Percentiles rank a stretch among this genome's conserved stretches.
phyloP scores from a whole-genome alignment of 176 grass and related monocot species.

The Olyra latifolia region DNA sequence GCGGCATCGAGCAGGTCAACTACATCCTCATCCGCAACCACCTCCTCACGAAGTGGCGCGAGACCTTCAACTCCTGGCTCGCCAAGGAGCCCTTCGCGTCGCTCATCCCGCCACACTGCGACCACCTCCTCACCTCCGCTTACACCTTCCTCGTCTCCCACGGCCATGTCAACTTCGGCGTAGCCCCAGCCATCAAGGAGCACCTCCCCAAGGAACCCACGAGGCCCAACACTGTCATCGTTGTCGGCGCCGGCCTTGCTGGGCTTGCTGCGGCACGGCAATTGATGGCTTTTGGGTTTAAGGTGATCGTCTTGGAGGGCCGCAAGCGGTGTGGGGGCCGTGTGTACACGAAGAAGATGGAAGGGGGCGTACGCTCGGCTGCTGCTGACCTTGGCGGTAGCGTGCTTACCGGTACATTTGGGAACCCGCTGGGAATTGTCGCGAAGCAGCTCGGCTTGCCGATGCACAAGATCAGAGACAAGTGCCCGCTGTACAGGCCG shows the following conservation, averaged over 20 bases:
- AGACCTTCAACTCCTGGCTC: constrained; percentile 74
- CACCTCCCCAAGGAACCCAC: constrained; percentile 72
- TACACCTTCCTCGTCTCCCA: constrained; percentile 88
- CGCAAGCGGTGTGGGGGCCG: constrained; percentile 85
- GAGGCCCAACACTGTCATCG: constrained; percentile 56
- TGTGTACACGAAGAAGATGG: constrained; percentile 98
- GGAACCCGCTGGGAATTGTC: constrained; percentile 76
- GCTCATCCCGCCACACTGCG: constrained; percentile 78
- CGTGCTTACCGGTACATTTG: constrained; percentile 80
- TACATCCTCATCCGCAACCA: constrained; percentile 99
- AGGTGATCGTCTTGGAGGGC: constrained; percentile 80
- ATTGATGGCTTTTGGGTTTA: constrained; percentile 74
- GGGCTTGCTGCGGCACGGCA: constrained; percentile 86
- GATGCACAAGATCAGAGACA: constrained; percentile 90
- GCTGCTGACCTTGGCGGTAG: constrained; percentile 89
- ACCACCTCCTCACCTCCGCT: constrained; percentile 73
- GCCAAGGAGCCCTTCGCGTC: constrained; percentile 66
- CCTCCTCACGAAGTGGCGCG: constrained; percentile 75
- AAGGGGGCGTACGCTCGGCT: constrained; percentile 66
- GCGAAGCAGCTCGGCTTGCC: constrained; percentile 71
- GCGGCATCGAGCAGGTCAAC: constrained; percentile 98
- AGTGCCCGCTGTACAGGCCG: constrained; percentile 77
- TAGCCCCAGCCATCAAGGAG: constrained; percentile 77
- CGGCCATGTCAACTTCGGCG: constrained; percentile 89
- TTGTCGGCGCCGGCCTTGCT: constrained; percentile 76